These are phyloP conservation scores for Austroboletus rostrupii DNA, from an alignment of 1,284 basidiomycete genomes.

Conservation along the genomic window DNA sequence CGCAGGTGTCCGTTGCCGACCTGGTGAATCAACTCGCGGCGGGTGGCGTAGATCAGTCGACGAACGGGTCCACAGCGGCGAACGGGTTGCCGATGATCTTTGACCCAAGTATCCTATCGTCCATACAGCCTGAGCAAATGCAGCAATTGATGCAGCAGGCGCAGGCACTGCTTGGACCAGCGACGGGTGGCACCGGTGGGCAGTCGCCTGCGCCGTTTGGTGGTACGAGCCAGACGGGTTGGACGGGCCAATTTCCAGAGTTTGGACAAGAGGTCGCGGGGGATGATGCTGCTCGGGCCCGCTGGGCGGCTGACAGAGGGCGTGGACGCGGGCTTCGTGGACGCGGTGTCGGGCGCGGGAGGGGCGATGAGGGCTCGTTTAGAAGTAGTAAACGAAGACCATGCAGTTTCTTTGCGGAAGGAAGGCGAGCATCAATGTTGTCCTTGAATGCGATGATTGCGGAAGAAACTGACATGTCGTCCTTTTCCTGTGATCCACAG, in stretches of 20 bases:
- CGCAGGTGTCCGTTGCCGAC: slow-evolving; percentile 55
- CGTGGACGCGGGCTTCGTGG: slow-evolving; percentile 32
- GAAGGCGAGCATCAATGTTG: slow-evolving; percentile 73
- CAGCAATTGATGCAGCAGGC: slow-evolving; percentile 61
- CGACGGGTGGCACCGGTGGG: slow-evolving; percentile 17
- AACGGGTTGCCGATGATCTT: slow-evolving; percentile 22
- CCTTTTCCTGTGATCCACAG: slow-evolving; percentile 46
- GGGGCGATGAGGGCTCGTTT: slow-evolving; percentile 48
- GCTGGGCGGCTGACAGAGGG: slow-evolving; percentile 40
- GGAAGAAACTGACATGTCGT: slow-evolving; percentile 43
- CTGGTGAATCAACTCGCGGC: slow-evolving; percentile 62
- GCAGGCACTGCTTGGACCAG: slow-evolving; percentile 30
- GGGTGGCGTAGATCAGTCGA: slow-evolving; percentile 30
- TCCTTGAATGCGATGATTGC: slow-evolving; percentile 32
- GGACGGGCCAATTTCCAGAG: slow-evolving; percentile 34
- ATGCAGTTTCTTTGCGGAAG: slow-evolving; percentile 82
- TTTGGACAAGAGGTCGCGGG: slow-evolving; percentile 28
- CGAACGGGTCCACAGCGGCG: slow-evolving; percentile 13
- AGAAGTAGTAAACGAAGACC: slow-evolving; percentile 77
- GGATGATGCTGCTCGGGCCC: slow-evolving; percentile 39
- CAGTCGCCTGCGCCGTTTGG: slow-evolving; percentile 24
- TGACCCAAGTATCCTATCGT: slow-evolving; percentile 38
- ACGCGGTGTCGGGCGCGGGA: slow-evolving; percentile 42
- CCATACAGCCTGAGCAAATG: slow-evolving; percentile 52
- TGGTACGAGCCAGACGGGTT: slow-evolving; percentile 24